These are phyloP conservation scores for Ottelia alismoides DNA, from an alignment of 106 monocot species.

Conservation along the genomic window DNA sequence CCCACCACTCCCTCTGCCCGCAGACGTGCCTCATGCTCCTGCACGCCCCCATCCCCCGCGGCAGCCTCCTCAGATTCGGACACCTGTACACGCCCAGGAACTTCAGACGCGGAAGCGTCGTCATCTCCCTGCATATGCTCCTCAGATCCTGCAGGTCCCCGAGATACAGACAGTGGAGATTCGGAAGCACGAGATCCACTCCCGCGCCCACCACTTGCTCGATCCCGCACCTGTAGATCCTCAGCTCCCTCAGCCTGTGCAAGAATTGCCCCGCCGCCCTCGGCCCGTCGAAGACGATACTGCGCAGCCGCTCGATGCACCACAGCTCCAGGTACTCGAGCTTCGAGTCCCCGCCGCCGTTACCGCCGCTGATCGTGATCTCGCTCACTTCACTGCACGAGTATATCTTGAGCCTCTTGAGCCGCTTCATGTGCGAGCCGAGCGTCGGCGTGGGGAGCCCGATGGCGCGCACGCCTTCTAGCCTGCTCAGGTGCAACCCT, in stretches of 20 bases:
- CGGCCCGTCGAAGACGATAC: not conserved
- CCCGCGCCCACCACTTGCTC: not conserved
- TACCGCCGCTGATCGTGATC: not conserved
- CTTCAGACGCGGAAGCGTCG: not conserved
- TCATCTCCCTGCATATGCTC: not conserved
- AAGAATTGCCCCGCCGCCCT: not conserved
- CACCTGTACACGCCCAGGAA: not conserved
- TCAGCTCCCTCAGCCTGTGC: not conserved
- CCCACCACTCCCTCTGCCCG: not conserved
- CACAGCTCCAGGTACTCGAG: not conserved
- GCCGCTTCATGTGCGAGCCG: not conserved
- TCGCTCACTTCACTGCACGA: not conserved
- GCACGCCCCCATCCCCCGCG: not conserved
- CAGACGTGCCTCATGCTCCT: not conserved
- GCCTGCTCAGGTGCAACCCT: not conserved
- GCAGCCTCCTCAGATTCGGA: not conserved
- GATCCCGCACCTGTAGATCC: not conserved
- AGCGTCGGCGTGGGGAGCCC: not conserved
- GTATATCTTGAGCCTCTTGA: not conserved
- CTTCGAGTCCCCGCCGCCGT: not conserved
- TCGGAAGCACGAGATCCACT: not conserved
- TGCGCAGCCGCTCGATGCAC: not conserved
- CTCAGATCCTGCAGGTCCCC: not conserved
- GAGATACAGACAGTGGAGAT: not conserved
- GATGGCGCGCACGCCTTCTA: not conserved